Percentiles rank a stretch among this genome's conserved stretches.
Evolutionary conservation across 2,329 filamentous ascomycete genomes (phyloP).

Genomic region (Aspergillus fumigatus): DNA sequence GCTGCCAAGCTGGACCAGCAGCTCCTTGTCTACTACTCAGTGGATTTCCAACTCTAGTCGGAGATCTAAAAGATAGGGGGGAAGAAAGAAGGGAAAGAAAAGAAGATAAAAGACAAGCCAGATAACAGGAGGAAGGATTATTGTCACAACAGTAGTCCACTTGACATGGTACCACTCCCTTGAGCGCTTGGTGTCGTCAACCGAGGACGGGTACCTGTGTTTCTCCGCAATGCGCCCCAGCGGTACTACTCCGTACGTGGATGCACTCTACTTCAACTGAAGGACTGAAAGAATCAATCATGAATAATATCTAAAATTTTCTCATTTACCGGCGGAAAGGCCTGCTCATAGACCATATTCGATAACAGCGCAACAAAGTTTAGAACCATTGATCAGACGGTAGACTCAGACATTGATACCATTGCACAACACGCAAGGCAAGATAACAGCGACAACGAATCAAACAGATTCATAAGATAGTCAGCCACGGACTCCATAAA

Average conservation of each 20-base stretch:
- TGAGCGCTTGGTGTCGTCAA: conserved; percentile 6
- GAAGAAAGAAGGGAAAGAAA: conserved; percentile 5
- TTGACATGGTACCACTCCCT: neutral
- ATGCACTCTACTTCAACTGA: neutral
- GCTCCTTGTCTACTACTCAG: neutral
- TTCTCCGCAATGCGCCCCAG: neutral
- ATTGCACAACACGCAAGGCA: neutral
- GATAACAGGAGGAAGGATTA: conserved; percentile 1
- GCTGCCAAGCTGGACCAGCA: neutral
- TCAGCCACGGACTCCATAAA: neutral
- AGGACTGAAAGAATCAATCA: neutral
- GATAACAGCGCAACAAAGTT: neutral
- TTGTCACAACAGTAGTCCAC: neutral
- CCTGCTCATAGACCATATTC: neutral
- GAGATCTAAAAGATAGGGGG: conserved; percentile 11
- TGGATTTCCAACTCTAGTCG: neutral
- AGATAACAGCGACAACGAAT: neutral
- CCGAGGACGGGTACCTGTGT: conserved; percentile 8
- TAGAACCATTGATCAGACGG: too few relatives aligned
- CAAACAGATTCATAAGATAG: neutral
- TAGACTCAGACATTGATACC: neutral
- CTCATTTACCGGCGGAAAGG: neutral
- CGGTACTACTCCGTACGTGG: neutral
- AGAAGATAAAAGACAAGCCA: conserved; percentile 2
- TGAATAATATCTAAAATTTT: neutral